These are phyloP conservation scores for Heterobasidion parviporum DNA, from an alignment of 1,284 basidiomycete genomes.

Conservation along the genomic window DNA sequence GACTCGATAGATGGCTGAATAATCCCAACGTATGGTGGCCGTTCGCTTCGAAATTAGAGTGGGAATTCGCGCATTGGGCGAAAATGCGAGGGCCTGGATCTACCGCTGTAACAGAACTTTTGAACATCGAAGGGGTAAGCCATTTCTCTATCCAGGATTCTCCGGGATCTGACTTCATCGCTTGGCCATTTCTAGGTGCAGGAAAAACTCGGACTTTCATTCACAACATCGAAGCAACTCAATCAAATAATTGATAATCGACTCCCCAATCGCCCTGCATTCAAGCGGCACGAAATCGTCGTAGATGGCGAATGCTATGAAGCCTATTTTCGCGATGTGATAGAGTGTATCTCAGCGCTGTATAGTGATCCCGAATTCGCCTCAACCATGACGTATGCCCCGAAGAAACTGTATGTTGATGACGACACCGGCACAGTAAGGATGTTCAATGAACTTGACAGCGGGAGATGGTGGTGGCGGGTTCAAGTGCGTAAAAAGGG, in stretches of 20 bases:
- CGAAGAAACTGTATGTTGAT: background rate
- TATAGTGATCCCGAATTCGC: background rate
- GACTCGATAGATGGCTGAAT: too few relatives aligned
- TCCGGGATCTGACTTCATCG: background rate
- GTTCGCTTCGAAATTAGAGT: conserved; percentile 6
- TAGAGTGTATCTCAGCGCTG: background rate
- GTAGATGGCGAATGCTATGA: background rate
- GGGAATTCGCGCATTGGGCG: conserved; percentile 14
- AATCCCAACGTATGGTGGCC: background rate
- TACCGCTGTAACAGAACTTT: conserved; percentile 13
- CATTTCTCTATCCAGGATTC: background rate
- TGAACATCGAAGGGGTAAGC: conserved; percentile 14
- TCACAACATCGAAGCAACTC: background rate
- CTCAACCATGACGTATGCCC: background rate
- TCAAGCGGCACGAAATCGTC: background rate
- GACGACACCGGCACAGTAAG: background rate
- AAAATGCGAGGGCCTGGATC: conserved; percentile 12
- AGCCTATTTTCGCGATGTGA: background rate
- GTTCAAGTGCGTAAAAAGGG: conserved; percentile 1
- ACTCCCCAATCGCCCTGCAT: background rate
- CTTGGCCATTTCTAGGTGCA: background rate
- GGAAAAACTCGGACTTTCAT: background rate
- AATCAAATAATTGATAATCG: background rate
- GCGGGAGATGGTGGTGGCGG: conserved; percentile 3
- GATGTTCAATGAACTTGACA: conserved; percentile 3